These are phyloP conservation scores for Lentinula sp. DNA, from an alignment of 768 basidiomycete genomes.

Conservation along the genomic window DNA sequence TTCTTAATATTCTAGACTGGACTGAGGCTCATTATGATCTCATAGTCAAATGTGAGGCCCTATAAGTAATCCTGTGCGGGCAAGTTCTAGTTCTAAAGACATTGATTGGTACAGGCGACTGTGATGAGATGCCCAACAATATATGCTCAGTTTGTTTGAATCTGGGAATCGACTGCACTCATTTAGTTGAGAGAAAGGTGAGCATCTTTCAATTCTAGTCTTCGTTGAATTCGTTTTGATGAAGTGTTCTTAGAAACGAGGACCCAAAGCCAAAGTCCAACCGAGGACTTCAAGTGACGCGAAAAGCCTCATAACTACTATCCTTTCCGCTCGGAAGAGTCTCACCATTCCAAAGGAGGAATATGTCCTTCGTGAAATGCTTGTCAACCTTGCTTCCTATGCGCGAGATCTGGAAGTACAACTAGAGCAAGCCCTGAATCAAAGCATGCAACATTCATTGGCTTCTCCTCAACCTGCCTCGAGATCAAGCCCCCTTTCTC, in stretches of 20 bases:
- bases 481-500: neutral
- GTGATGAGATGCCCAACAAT: neutral
- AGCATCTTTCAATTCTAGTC: neutral
- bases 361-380: neutral
- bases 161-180: neutral
- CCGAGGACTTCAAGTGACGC: neutral
- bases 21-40: neutral
- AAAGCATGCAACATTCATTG: neutral
- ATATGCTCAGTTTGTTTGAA: slow-evolving; percentile 3
- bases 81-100: neutral
- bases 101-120: neutral
- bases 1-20: neutral
- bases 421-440: neutral
- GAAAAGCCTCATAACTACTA: slow-evolving; percentile 1
- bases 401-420: neutral
- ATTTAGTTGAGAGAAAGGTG: neutral
- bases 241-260: neutral
- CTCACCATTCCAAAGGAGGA: neutral
- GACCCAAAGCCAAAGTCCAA: neutral
- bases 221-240: neutral
- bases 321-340: neutral
- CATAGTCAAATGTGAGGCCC: neutral
- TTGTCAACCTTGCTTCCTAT: neutral
- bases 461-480: neutral
- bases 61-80: too few relatives aligned